phyloP scores from a whole-genome alignment of 2,329 filamentous ascomycete species.

The Didymella sp. region DNA sequence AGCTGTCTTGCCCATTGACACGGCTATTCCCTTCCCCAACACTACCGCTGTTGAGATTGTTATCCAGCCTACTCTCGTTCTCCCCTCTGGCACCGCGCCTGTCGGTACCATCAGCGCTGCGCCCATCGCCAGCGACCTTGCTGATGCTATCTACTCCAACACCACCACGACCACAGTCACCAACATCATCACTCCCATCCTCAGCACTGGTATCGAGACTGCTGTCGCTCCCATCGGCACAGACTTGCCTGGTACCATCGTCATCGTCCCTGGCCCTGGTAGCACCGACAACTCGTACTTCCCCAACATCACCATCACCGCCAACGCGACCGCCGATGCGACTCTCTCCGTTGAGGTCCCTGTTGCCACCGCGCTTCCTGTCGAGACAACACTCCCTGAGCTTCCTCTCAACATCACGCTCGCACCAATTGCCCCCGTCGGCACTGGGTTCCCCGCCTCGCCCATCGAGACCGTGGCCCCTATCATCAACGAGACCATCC shows the following conservation, averaged over 20 bases:
- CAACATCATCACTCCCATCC: constrained; percentile 6
- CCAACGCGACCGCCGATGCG: constrained; percentile 11
- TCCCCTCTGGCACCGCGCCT: constrained; percentile 5
- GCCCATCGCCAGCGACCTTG: neutral
- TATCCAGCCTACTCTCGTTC: constrained; percentile 9
- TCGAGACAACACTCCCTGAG: constrained; percentile 3
- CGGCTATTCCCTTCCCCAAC: constrained; percentile 20
- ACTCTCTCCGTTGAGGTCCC: constrained; percentile 7
- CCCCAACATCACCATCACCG: constrained; percentile 14
- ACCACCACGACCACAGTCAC: constrained; percentile 13
- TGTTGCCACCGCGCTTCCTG: neutral
- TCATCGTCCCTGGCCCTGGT: constrained; percentile 7
- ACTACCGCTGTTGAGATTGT: constrained; percentile 12
- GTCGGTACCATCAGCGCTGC: constrained; percentile 8
- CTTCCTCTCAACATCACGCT: constrained; percentile 2
- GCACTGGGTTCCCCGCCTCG: neutral
- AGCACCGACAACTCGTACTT: constrained; percentile 1
- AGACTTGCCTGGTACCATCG: constrained; percentile 6
- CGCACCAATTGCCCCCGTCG: neutral
- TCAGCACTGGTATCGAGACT: constrained; percentile 5
- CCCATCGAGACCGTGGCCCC: constrained; percentile 5
- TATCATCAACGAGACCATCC: constrained; percentile 9
- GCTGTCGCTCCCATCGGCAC: constrained; percentile 3
- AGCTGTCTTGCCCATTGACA: constrained; percentile 4
- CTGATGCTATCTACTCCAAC: neutral